Percentiles rank a stretch among this genome's conserved stretches.
phyloP scores from a whole-genome alignment of 257 asterid species.

The Eustoma russellianum region DNA sequence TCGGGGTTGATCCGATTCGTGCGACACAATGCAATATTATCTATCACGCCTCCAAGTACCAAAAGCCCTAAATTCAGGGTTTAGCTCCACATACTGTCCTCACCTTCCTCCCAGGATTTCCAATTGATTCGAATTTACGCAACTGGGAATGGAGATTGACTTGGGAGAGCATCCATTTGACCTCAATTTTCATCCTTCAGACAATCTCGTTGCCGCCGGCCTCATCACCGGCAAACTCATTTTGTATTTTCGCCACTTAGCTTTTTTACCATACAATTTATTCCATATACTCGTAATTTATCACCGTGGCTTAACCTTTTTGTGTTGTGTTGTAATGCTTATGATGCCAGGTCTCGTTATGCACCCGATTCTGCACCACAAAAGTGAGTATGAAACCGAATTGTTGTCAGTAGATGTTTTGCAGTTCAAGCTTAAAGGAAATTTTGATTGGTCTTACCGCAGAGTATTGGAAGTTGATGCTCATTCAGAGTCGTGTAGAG shows the following conservation, averaged over 20 bases:
- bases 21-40: no score
- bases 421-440: neutral
- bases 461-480: constrained; percentile 69
- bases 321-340: constrained; percentile 2
- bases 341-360: constrained; percentile 47
- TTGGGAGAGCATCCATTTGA: constrained; percentile 64
- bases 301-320: neutral
- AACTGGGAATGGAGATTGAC: constrained; percentile 52
- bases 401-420: neutral
- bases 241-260: constrained; percentile 37
- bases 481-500: constrained; percentile 80
- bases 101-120: neutral
- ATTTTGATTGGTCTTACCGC: neutral
- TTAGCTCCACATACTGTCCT: neutral
- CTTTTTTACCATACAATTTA: neutral
- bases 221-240: constrained; percentile 68
- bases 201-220: constrained; percentile 64
- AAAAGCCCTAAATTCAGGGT: constrained; percentile 2
- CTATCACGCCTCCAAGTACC: no score
- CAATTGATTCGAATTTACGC: no score
- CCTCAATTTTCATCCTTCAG: constrained; percentile 79
- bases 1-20: no score
- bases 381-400: constrained; percentile 26
- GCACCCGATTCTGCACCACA: constrained; percentile 50
- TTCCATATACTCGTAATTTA: neutral